Conservation (phyloP, 345 rosid species). For the Populus euphratica region DNA sequence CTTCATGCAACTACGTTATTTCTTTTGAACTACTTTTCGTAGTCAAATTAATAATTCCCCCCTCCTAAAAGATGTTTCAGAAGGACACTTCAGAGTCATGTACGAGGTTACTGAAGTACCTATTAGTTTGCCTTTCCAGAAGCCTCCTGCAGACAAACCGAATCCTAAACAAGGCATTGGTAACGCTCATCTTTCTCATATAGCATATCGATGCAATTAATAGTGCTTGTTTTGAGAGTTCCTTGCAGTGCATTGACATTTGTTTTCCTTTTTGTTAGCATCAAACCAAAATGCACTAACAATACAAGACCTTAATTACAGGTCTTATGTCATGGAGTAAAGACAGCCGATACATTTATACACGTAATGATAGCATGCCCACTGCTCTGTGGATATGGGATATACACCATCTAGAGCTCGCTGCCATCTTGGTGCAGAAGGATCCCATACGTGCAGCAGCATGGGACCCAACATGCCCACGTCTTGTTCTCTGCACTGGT, state of each 20-base stretch:
- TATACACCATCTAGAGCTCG: constrained; percentile 68
- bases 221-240: background rate
- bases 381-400: constrained; percentile 95
- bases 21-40: background rate
- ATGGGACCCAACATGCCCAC: constrained; percentile 85
- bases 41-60: background rate
- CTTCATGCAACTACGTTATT: background rate
- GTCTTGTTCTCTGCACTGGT: constrained; percentile 81
- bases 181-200: constrained; percentile 30
- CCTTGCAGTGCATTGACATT: background rate
- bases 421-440: constrained; percentile 87
- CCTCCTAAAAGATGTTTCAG: constrained; percentile 49
- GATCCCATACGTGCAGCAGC: constrained; percentile 82
- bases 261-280: background rate
- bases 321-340: constrained; percentile 95
- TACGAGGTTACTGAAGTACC: constrained; percentile 84
- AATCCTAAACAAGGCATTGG: constrained; percentile 99
- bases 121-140: constrained; percentile 69
- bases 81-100: constrained; percentile 69
- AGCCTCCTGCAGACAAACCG: constrained; percentile 72
- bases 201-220: background rate
- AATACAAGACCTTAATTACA: constrained; percentile 25
- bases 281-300: background rate
- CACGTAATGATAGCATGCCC: constrained; percentile 90
- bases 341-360: constrained; percentile 77